A percentile compares a stretch with the other conserved stretches of the same genome.
phyloP scores from a whole-genome alignment of 1,284 basidiomycete genomes.

The Leccinum laetum region DNA sequence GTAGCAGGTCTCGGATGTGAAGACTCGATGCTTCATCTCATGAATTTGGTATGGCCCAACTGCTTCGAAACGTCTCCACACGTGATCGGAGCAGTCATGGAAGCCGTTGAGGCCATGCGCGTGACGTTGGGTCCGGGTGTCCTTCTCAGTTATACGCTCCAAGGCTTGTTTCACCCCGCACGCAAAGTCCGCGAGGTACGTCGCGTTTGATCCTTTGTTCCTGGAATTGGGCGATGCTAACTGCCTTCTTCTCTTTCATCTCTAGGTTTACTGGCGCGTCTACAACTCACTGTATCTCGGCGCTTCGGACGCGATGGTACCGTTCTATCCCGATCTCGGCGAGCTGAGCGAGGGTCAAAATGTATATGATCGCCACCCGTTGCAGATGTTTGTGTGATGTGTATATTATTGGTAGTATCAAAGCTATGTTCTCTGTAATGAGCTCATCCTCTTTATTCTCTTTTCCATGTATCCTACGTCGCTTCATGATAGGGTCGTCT shows the following conservation, averaged over 20 bases:
- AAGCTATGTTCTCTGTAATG: not conserved
- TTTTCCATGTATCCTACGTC: not conserved
- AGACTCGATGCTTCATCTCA: constrained; percentile 95
- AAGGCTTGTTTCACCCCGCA: constrained; percentile 95
- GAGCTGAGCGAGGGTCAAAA: constrained; percentile 89
- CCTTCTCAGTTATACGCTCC: constrained; percentile 87
- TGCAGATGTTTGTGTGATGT: constrained; percentile 76
- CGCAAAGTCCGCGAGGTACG: constrained; percentile 93
- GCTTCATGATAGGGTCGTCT: not conserved
- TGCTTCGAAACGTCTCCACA: constrained; percentile 99
- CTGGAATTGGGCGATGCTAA: not conserved
- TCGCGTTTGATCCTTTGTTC: constrained; percentile 12
- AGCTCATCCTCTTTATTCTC: not conserved
- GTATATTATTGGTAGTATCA: not conserved
- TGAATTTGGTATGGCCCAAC: constrained; percentile 98
- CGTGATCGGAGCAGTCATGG: constrained; percentile 97
- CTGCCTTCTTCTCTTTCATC: not conserved
- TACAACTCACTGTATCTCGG: constrained; percentile 93
- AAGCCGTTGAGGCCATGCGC: constrained; percentile 96
- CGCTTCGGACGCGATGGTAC: constrained; percentile 87
- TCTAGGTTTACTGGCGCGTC: constrained; percentile 81
- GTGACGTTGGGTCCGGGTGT: constrained; percentile 95
- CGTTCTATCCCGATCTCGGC: constrained; percentile 91
- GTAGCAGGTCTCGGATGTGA: constrained; percentile 98
- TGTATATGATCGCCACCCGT: constrained; percentile 81